Evolutionary conservation across 139 green algal genomes (phyloP).

Genomic region (Nannochloris sp.): DNA sequence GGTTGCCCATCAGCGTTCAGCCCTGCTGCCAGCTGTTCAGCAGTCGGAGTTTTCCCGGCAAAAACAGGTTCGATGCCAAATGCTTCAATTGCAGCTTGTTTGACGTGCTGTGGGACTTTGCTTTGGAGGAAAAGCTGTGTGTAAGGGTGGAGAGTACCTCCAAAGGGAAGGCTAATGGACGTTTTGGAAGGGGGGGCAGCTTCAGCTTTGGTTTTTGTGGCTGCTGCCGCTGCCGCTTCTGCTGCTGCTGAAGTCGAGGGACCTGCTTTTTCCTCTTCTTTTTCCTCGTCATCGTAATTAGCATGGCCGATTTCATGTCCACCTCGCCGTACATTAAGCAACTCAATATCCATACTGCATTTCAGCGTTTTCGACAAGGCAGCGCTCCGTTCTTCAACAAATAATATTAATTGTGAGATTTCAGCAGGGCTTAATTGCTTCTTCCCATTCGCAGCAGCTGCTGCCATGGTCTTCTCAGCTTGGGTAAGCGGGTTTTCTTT

Average conservation of each 20-base stretch:
- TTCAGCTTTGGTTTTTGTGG: neutral
- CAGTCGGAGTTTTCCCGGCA: neutral
- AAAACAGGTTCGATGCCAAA: neutral
- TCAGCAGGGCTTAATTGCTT: neutral
- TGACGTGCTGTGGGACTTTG: conserved; percentile 15
- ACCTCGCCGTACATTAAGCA: neutral
- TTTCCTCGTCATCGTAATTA: too few relatives aligned
- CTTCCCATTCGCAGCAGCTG: neutral
- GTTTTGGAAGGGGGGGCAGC: neutral
- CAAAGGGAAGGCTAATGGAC: conserved; percentile 1
- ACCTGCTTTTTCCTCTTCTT: too few relatives aligned
- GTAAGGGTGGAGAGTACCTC: conserved; percentile 52
- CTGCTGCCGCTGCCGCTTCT: too few relatives aligned
- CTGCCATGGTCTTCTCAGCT: neutral
- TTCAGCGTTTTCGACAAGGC: conserved; percentile 1
- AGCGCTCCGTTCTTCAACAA: conserved; percentile 2
- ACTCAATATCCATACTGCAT: neutral
- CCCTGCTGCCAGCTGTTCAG: neutral
- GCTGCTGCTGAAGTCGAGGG: too few relatives aligned
- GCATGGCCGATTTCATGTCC: neutral
- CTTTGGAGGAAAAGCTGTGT: conserved; percentile 39
- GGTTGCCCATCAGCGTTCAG: neutral
- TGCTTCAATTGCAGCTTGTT: neutral
- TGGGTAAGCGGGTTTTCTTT: neutral
- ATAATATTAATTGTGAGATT: neutral